Evolutionary conservation across 352 stramenopile genomes (phyloP).

Genomic region (Halophytophthora batemanensis): DNA sequence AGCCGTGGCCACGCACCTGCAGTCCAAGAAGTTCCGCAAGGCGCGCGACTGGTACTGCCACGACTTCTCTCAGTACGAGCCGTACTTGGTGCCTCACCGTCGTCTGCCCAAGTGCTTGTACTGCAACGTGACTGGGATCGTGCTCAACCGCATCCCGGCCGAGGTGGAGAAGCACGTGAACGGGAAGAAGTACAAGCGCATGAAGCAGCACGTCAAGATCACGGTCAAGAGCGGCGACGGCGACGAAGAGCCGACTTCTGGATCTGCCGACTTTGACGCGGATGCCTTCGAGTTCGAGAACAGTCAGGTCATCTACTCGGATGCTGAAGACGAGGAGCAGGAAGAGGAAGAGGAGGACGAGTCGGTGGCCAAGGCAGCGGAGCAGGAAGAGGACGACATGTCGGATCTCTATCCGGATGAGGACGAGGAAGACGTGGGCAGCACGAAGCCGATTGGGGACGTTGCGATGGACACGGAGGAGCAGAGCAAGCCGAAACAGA

Average conservation of each 20-base stretch:
- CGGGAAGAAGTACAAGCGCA: slow-evolving; percentile 81
- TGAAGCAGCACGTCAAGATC: slow-evolving; percentile 75
- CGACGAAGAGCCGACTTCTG: slow-evolving; percentile 20
- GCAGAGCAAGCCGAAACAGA: slow-evolving; percentile 32
- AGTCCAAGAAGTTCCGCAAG: slow-evolving; percentile 82
- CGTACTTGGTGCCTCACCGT: slow-evolving; percentile 88
- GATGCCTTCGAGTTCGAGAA: slow-evolving; percentile 85
- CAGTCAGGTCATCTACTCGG: slow-evolving; percentile 64
- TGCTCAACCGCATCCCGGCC: slow-evolving; percentile 87
- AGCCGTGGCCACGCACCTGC: slow-evolving; percentile 58
- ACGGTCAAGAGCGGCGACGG: slow-evolving; percentile 27
- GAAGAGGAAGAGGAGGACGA: slow-evolving; percentile 8
- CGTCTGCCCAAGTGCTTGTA: slow-evolving; percentile 79
- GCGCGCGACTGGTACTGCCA: slow-evolving; percentile 86
- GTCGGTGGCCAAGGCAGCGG: too few relatives aligned
- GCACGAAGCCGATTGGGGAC: slow-evolving; percentile 20
- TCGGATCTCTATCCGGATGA: slow-evolving; percentile 61
- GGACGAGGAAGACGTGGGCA: slow-evolving; percentile 32
- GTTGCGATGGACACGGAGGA: slow-evolving; percentile 37
- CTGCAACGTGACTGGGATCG: slow-evolving; percentile 83
- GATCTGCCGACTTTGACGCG: slow-evolving; percentile 66
- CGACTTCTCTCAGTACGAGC: slow-evolving; percentile 90
- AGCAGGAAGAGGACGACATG: slow-evolving; percentile 48
- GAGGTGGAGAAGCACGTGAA: slow-evolving; percentile 89
- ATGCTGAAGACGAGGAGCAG: slow-evolving; percentile 53